phyloP scores from a whole-genome alignment of 2,329 filamentous ascomycete genomes.

The Lecanicillium sp. region DNA sequence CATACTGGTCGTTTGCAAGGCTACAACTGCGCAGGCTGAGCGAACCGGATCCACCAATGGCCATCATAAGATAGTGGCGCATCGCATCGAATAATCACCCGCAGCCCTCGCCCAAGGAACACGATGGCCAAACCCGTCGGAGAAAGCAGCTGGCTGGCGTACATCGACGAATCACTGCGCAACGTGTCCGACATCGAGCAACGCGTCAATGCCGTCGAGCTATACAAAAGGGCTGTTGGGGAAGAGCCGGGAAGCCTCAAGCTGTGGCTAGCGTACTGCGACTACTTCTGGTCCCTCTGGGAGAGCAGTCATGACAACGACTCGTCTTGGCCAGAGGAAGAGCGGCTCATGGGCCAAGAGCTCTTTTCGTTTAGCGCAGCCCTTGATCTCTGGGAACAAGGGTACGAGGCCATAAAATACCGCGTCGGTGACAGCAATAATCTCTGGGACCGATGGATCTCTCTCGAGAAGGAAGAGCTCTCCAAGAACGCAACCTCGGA shows the following conservation, averaged over 20 bases:
- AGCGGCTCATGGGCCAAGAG: constrained; percentile 60
- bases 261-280: constrained; percentile 71
- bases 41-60: too few species aligned
- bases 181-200: constrained; percentile 55
- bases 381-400: constrained; percentile 63
- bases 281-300: constrained; percentile 69
- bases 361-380: constrained; percentile 63
- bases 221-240: constrained; percentile 60
- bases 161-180: constrained; percentile 63
- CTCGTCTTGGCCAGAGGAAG: constrained; percentile 56
- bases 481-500: constrained; percentile 44
- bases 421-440: constrained; percentile 69
- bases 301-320: constrained; percentile 51
- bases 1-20: too few species aligned
- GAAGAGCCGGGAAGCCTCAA: constrained; percentile 68
- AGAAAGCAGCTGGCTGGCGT: constrained; percentile 71
- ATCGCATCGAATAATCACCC: neutral
- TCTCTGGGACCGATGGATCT: constrained; percentile 73
- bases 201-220: constrained; percentile 62
- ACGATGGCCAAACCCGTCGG: constrained; percentile 54
- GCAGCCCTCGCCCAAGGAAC: constrained; percentile 8
- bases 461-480: constrained; percentile 63
- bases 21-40: too few species aligned
- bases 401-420: constrained; percentile 63
- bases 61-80: too few species aligned